Evolutionary conservation across 2,329 filamentous ascomycete genomes (phyloP).

Genomic region (Penicillium sp.): DNA sequence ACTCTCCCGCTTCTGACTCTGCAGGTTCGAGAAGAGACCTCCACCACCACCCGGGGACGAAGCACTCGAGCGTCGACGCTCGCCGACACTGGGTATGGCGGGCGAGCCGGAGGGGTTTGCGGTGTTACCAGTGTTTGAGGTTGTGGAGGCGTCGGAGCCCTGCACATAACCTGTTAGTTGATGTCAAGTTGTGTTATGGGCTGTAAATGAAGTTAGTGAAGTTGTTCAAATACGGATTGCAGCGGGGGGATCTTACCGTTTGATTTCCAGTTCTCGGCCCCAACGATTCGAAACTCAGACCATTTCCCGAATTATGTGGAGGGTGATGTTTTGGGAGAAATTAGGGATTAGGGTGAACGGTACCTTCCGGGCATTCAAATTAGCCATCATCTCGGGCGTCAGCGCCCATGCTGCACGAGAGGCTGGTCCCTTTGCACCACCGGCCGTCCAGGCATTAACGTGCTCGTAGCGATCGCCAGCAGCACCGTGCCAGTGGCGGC

Average conservation of each 20-base stretch:
- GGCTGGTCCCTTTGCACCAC: slow-evolving; percentile 28
- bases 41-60: slow-evolving; percentile 11
- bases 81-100: slow-evolving; percentile 15
- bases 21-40: slow-evolving; percentile 35
- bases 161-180: neutral
- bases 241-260: no score
- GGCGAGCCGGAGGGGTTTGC: neutral
- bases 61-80: slow-evolving; percentile 30
- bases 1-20: slow-evolving; percentile 46
- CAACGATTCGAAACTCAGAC: no score
- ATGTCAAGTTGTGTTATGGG: neutral
- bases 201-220: neutral
- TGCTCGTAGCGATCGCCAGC: slow-evolving; percentile 37
- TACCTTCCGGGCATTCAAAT: neutral
- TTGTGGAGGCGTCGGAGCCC: slow-evolving; percentile 30
- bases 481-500: slow-evolving; percentile 37
- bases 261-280: no score
- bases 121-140: slow-evolving; percentile 17
- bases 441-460: slow-evolving; percentile 36
- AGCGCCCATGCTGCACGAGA: slow-evolving; percentile 23
- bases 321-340: neutral
- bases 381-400: slow-evolving; percentile 14
- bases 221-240: neutral
- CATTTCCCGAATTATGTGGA: no score
- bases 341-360: neutral